Base-by-base conservation (phyloP, 805 yeast species). In the Kodamaea fukazawae region DNA sequence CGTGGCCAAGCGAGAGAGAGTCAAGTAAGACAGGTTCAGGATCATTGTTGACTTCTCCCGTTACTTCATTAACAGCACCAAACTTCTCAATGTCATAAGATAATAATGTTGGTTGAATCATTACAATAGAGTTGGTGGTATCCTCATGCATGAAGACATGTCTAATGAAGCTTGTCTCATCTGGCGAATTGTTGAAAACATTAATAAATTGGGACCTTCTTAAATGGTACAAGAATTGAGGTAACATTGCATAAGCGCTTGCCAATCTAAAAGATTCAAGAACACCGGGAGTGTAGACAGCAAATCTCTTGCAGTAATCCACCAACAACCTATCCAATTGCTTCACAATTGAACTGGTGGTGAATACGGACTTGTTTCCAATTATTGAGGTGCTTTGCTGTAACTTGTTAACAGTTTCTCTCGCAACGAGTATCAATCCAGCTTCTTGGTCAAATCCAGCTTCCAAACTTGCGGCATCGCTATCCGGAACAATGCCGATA, bases 61-160 rank as follows among this genome's bases (percentile, higher is more conserved):
- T 46, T 14, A 42, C 46, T 36, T 58, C 69, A 40, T 60, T 58
- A 1, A 47, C 45, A 1, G 55, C 43, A 9, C 76, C 78, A 47
- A 57, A 69, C 12, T 58, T 60, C 14, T 67, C 70, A 36, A 77
- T 56, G 44, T 76, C 79, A 55, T 74, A 81, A 9, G 81, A 65
- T 3, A 81, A 72, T 51, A 81, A 66, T 2, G 84, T 75, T 22
- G 88, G 87, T 55, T 82, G 87, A 44, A 81, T 78, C 85, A 81
- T 81, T 28, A 77, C 71, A 47, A 81, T 63, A 1, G 85, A 71
- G 48, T 79, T 80, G 26, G 67, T 65, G 13, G 77, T 70, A 50
- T 82, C 85, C 57, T 81, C 87, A 29, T 75, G 75, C 54, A 78
- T 61, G 54, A 81, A 75, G 26, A 77, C 67, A 50, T 81, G 86